Percentiles rank a stretch among this genome's conserved stretches.
Conservation (phyloP, 768 basidiomycete genomes). For the Pleurotus pulmonarius region DNA sequence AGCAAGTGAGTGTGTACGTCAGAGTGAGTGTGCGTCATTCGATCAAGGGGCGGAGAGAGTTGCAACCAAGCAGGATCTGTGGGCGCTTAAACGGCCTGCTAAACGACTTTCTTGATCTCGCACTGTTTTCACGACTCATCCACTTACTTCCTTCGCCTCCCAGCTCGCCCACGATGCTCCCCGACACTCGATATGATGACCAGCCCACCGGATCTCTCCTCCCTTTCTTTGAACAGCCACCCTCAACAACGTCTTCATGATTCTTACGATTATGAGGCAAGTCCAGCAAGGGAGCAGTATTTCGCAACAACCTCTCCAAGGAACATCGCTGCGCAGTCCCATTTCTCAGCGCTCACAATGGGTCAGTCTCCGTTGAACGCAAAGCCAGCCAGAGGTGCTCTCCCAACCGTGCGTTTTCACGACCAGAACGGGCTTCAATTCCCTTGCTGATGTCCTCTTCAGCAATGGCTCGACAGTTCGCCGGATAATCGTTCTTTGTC, state of each 20-base stretch:
- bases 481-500: constrained; percentile 80
- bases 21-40: no score
- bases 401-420: constrained; percentile 63
- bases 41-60: not conserved
- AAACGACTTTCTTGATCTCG: constrained; percentile 7
- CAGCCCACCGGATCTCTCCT: constrained; percentile 75
- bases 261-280: constrained; percentile 79
- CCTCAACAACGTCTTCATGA: constrained; percentile 82
- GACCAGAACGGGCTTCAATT: constrained; percentile 12
- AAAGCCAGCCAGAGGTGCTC: constrained; percentile 64
- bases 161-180: constrained; percentile 16
- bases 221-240: constrained; percentile 56
- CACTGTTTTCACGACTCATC: constrained; percentile 18
- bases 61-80: not conserved
- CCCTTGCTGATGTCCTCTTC: constrained; percentile 17
- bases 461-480: constrained; percentile 87
- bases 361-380: constrained; percentile 71
- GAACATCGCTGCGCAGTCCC: constrained; percentile 45
- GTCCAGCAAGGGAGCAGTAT: constrained; percentile 54
- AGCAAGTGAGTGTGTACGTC: no score
- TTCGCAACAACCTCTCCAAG: constrained; percentile 56
- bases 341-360: constrained; percentile 55
- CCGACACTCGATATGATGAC: constrained; percentile 55
- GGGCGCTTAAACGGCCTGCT: not conserved
- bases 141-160: constrained; percentile 23